phyloP scores from a whole-genome alignment of 2,329 filamentous ascomycete genomes.

The Cadophora luteo-olivacea region DNA sequence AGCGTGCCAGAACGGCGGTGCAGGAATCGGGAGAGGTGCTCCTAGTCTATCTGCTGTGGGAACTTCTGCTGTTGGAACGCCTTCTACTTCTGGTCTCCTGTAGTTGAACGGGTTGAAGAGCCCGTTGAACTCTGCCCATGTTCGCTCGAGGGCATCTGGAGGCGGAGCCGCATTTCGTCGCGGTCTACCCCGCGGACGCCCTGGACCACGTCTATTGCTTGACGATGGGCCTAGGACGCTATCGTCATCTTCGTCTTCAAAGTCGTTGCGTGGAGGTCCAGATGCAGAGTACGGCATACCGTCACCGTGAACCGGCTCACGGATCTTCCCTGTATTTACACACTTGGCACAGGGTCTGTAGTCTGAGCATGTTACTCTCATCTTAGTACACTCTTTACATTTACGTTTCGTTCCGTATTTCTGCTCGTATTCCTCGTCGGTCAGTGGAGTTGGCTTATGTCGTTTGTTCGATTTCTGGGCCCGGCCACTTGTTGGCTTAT shows the following conservation, averaged over 20 bases:
- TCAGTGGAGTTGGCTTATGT: neutral
- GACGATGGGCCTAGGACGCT: neutral
- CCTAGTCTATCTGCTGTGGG: neutral
- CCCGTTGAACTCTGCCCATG: neutral
- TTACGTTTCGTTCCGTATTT: neutral
- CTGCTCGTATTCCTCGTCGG: neutral
- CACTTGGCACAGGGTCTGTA: constrained; percentile 7
- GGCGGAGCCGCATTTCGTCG: too few species aligned
- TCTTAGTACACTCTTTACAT: neutral
- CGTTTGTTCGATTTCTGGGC: neutral
- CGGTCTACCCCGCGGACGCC: neutral
- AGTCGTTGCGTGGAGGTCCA: neutral
- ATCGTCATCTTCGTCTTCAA: neutral
- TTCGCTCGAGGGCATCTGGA: neutral
- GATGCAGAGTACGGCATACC: neutral
- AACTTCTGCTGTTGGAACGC: neutral
- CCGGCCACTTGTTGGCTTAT: neutral
- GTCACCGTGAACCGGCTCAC: neutral
- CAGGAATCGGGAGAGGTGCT: neutral
- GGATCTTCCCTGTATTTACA: neutral
- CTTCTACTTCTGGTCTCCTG: neutral
- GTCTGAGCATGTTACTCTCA: neutral
- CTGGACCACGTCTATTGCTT: neutral
- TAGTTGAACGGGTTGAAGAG: neutral
- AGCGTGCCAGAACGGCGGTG: neutral